phyloP scores from a whole-genome alignment of 1,284 basidiomycete genomes.

The Exsudoporus floridanus region DNA sequence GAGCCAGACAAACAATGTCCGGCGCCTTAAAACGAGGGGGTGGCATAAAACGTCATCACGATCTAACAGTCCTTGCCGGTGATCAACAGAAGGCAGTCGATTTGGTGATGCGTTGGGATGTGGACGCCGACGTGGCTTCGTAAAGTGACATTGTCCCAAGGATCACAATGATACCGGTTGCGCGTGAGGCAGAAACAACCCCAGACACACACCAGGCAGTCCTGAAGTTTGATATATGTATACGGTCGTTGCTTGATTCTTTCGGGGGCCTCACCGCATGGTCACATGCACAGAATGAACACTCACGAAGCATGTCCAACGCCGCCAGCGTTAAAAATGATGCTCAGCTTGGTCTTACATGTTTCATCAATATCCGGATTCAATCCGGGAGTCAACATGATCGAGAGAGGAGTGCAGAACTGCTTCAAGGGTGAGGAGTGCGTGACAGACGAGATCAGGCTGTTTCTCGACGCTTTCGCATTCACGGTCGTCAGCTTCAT shows the following conservation, averaged over 20 bases:
- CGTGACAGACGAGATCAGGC: constrained; percentile 34
- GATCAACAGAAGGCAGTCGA: constrained; percentile 1
- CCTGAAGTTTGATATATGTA: constrained; percentile 41
- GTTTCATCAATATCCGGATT: constrained; percentile 63
- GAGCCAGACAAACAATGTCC: constrained; percentile 69
- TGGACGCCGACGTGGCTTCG: constrained; percentile 50
- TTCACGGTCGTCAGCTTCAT: constrained; percentile 47
- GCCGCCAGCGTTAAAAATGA: constrained; percentile 37
- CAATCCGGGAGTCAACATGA: constrained; percentile 51
- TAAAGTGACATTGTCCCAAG: constrained; percentile 71
- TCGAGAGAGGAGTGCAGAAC: constrained; percentile 48
- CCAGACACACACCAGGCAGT: constrained; percentile 72
- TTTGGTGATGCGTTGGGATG: background rate
- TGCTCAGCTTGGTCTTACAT: constrained; percentile 51
- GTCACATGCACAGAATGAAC: background rate
- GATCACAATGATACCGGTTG: constrained; percentile 64
- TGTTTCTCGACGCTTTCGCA: constrained; percentile 48
- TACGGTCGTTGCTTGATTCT: constrained; percentile 40
- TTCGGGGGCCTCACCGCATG: constrained; percentile 8
- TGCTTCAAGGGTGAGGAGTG: constrained; percentile 43
- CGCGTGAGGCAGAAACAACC: constrained; percentile 63
- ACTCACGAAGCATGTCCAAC: constrained; percentile 55
- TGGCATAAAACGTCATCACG: constrained; percentile 75
- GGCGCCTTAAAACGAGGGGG: constrained; percentile 62
- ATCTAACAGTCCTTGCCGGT: constrained; percentile 64